Evolutionary conservation across 2,329 filamentous ascomycete genomes (phyloP).

Genomic region (Knoxdaviesia capensis): DNA sequence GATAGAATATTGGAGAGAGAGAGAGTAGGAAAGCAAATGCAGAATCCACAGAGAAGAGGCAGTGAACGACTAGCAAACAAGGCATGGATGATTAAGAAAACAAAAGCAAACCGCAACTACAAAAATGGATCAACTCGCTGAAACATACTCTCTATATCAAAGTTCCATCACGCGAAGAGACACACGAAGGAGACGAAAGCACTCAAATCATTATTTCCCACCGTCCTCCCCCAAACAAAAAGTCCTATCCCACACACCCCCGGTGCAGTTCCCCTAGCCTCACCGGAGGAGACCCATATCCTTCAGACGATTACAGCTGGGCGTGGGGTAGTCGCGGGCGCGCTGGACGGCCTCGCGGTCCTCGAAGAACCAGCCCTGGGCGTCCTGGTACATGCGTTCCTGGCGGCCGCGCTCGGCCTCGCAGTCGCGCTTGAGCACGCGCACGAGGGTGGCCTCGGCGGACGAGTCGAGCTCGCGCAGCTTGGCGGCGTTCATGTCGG

Average conservation of each 20-base stretch:
- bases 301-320: constrained; percentile 30
- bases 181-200: not conserved
- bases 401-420: constrained; percentile 49
- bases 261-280: not conserved
- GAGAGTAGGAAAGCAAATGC: not conserved
- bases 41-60: not conserved
- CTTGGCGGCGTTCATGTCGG: constrained; percentile 46
- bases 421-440: constrained; percentile 48
- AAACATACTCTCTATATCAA: too few relatives aligned
- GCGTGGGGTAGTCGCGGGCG: constrained; percentile 34
- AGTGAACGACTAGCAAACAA: not conserved
- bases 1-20: not conserved
- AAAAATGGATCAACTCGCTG: not conserved
- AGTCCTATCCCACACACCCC: too few relatives aligned
- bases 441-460: constrained; percentile 57
- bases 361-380: constrained; percentile 71
- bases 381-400: constrained; percentile 51
- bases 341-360: constrained; percentile 61
- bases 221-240: not conserved
- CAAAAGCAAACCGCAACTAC: not conserved
- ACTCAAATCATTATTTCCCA: not conserved
- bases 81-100: not conserved
- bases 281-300: constrained; percentile 15
- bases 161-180: not conserved
- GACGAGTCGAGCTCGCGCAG: constrained; percentile 54